A percentile compares a stretch with the other conserved stretches of the same genome.
These are phyloP conservation scores for Harrya chromipes DNA, from an alignment of 768 basidiomycete species.

Conservation along the genomic window DNA sequence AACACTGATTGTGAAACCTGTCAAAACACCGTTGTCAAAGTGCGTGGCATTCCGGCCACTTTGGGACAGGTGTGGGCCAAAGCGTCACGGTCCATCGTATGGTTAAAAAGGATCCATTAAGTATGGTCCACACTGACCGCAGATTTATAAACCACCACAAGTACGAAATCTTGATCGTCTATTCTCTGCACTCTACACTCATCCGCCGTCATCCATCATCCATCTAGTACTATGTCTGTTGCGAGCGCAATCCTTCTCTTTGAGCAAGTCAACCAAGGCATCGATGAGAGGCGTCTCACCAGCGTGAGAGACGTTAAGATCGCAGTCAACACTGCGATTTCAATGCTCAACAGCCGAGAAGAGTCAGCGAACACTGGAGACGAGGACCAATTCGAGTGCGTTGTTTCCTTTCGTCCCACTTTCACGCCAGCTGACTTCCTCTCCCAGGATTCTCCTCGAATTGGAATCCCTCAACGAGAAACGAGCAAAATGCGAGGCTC, in stretches of 20 bases:
- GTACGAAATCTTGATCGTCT: neutral
- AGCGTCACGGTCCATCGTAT: neutral
- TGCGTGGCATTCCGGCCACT: slow-evolving; percentile 2
- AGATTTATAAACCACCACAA: neutral
- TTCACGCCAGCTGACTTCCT: neutral
- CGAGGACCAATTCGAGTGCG: slow-evolving; percentile 8
- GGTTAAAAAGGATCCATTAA: slow-evolving; percentile 12
- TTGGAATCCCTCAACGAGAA: slow-evolving; percentile 3
- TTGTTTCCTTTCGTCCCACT: neutral
- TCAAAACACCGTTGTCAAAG: slow-evolving; percentile 14
- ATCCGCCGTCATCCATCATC: slow-evolving; percentile 1
- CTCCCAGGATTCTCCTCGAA: slow-evolving; percentile 12
- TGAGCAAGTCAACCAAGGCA: slow-evolving; percentile 5
- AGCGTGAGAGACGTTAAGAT: neutral
- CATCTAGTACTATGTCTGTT: slow-evolving; percentile 6
- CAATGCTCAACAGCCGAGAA: slow-evolving; percentile 3
- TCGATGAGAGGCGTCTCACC: slow-evolving; percentile 11
- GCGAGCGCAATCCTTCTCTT: slow-evolving; percentile 8
- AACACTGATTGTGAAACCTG: no score
- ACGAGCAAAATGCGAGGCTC: slow-evolving; percentile 5
- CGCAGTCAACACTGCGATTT: slow-evolving; percentile 15
- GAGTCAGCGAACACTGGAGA: neutral
- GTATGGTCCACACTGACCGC: slow-evolving; percentile 6
- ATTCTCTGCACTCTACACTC: neutral
- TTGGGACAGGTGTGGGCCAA: slow-evolving; percentile 12